Evolutionary conservation across 805 yeast genomes (phyloP).

Genomic region (Lipomyces orientalis): DNA sequence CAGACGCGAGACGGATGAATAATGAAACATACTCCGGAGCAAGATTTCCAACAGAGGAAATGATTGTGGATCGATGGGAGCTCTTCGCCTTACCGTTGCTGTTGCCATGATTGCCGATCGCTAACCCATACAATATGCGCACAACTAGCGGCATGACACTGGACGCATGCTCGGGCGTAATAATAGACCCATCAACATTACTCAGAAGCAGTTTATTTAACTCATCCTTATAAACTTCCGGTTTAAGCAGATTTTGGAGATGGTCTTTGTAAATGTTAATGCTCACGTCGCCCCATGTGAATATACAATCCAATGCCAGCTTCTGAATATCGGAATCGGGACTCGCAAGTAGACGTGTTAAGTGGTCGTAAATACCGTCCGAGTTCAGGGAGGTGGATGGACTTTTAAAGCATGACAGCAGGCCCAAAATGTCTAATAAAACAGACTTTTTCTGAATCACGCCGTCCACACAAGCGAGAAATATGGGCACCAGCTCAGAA

Average conservation of each 20-base stretch:
- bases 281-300: conserved; percentile 64
- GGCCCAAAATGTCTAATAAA: conserved; percentile 54
- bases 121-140: conserved; percentile 84
- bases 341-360: conserved; percentile 65
- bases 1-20: conserved; percentile 57
- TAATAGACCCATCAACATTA: conserved; percentile 53
- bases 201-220: conserved; percentile 64
- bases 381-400: conserved; percentile 61
- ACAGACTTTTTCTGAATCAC: conserved; percentile 16
- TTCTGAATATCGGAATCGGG: conserved; percentile 68
- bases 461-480: conserved; percentile 48
- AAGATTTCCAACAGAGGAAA: conserved; percentile 65
- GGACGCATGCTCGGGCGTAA: conserved; percentile 66
- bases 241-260: conserved; percentile 76
- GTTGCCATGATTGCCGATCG: conserved; percentile 43
- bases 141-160: conserved; percentile 72
- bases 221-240: conserved; percentile 84
- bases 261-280: conserved; percentile 74
- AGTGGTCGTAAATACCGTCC: conserved; percentile 58
- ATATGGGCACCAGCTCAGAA: conserved; percentile 59
- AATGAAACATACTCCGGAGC: conserved; percentile 56
- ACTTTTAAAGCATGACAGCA: conserved; percentile 69
- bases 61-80: conserved; percentile 73
- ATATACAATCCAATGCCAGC: conserved; percentile 69
- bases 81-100: conserved; percentile 71